Base-by-base conservation (phyloP, 2,329 filamentous ascomycete genomes). In the Hawksworthiomyces lignivorus region DNA sequence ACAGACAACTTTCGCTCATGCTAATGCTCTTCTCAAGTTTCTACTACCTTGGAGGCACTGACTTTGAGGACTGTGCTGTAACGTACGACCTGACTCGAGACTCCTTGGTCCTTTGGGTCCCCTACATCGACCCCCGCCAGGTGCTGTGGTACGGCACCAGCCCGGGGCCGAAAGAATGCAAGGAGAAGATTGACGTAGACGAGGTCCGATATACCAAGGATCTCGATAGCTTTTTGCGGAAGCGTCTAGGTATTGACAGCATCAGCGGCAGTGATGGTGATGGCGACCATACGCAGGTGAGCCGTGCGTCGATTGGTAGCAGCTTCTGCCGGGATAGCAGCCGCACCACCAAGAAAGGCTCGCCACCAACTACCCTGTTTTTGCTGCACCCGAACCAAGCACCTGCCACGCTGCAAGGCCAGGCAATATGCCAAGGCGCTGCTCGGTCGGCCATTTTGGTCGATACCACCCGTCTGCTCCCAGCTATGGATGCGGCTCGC, bases 401-500 rank as follows among this genome's bases (percentile, higher is more conserved):
- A 6, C 59, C 57, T 3, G 37, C 38, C 6, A 37, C 39, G 32
- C 41, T 49, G 27, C 27, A 37, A 21, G 22, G 26, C 11, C 20
- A 17, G 18, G 24, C 40, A 0, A 11, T 10, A 4, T 4, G 28
- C 7, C 4, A 27, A 11, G 19, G 20, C 12, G 26, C 37, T 2
- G 2, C 11, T 12, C 4, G 5, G n/a, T 29, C n/a, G 19, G 4
- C 20, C 7, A 47, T 68, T 5, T 52, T 54, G 21, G 61, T 80
- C 48, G 69, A 83, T 58, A 59, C 62, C 32, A 56, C 58, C 12
- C 63, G 62, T 9, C 69, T 96, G 9, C 73, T 74, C 49, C 72
- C 73, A 2, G 84, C 85, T 37, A 89, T 96, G 63, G 83, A 95
- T 56, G 73, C 78, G 41, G 82, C 83, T 18, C 82, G 90, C 24